phyloP scores from a whole-genome alignment of 2,329 filamentous ascomycete species.

The Phymatotrichopsis omnivora region DNA sequence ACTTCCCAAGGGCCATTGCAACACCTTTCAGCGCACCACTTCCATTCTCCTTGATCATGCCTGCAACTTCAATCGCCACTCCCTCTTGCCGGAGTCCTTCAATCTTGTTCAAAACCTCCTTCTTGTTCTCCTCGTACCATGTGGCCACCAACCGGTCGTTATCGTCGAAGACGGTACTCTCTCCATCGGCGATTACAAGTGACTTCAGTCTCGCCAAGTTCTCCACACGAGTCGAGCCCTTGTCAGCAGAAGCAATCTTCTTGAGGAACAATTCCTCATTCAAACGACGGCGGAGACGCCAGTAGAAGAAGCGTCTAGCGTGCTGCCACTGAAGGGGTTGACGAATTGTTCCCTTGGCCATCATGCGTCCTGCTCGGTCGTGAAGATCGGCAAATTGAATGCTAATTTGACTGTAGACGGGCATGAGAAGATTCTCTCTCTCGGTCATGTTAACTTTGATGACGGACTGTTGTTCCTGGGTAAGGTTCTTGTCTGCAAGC shows the following conservation, averaged over 20 bases:
- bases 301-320: slow-evolving; percentile 97
- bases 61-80: slow-evolving; percentile 58
- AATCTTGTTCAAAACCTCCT: slow-evolving; percentile 71
- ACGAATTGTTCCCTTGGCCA: slow-evolving; percentile 92
- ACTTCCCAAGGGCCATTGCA: slow-evolving; percentile 70
- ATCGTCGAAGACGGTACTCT: slow-evolving; percentile 62
- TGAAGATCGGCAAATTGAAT: slow-evolving; percentile 95
- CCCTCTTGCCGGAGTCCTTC: slow-evolving; percentile 71
- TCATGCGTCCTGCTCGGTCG: slow-evolving; percentile 93
- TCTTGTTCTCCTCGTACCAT: slow-evolving; percentile 95
- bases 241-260: slow-evolving; percentile 53
- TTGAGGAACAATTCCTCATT: slow-evolving; percentile 97
- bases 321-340: slow-evolving; percentile 75
- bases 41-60: slow-evolving; percentile 54
- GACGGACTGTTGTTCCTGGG: slow-evolving; percentile 61
- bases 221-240: slow-evolving; percentile 46
- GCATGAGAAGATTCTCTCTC: slow-evolving; percentile 80
- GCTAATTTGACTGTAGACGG: slow-evolving; percentile 91
- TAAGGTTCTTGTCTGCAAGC: slow-evolving; percentile 55
- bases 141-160: slow-evolving; percentile 75
- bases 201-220: slow-evolving; percentile 68
- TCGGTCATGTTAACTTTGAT: slow-evolving; percentile 76
- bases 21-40: slow-evolving; percentile 73
- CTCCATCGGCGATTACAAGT: slow-evolving; percentile 49
- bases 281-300: slow-evolving; percentile 90